Evolutionary conservation across 306 rosid genomes (phyloP), one percentile per base, ranked within the genome.

Genomic region (Myrica gale): DNA sequence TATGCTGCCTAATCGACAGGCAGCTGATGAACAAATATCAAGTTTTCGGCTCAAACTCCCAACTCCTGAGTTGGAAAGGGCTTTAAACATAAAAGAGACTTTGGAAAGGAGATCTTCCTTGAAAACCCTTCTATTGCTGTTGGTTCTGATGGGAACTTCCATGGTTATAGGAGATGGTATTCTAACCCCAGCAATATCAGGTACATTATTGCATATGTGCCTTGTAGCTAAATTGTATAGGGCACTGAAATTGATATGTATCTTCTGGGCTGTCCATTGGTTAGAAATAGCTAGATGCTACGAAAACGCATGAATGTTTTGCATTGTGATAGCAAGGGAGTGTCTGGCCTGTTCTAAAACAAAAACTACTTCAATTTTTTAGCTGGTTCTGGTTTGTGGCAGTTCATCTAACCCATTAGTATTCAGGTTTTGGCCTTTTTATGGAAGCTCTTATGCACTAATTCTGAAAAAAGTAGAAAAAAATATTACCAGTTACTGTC

Each of bases 151-250:
- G 85, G 99, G 97, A 75, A 92, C 99, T 80, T 95, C 99, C 77
- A 85, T 92, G 99, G 76, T 92, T 81, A 95, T 95, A 82, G 99
- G 97, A 78, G 99, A 92, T 77, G 99, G 99, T 57, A 95, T 95
- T 83, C 84, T 95, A 62, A 95, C 99, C 75, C 97, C 99, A 12
- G 97, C 97, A 57, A 90, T 95, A 71, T 95, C 99, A 87, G 99
- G 98, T 95, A 80, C 81, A 41, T 78, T 9, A 17, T 45, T 46
- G 19, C 71, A 72, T 45, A 45, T 44, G 4, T 5, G 56, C 58
- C 42, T 43, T n/a, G 61, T 50, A 17, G 32, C 37, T 61, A 17
- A 12, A 72, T 68, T 20, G 15, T 69, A 21, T 21, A 5, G 62
- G 60, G 53, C 37, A 32, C 37, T 2, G 37, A 32, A 32, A 32